Evolutionary conservation across 176 grass and related monocot genomes (phyloP).

Genomic region (Triticum aestivum): IWGSC_CS_RefSeq_v2.1 NC_057798.1:324151119-324151618

Average conservation of each 20-base stretch:
- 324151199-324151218: too few relatives aligned
- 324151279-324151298: neutral
- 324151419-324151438: neutral
- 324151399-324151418: neutral
- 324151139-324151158: too few relatives aligned
- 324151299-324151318: neutral
- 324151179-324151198: too few relatives aligned
- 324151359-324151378: neutral
- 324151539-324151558: conserved; percentile 99
- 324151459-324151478: neutral
- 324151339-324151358: neutral
- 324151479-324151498: conserved; percentile 72
- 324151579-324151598: conserved; percentile 89
- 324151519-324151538: conserved; percentile 98
- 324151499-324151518: conserved; percentile 76
- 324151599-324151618: conserved; percentile 59
- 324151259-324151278: neutral
- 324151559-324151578: conserved; percentile 85
- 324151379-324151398: neutral
- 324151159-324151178: too few relatives aligned
- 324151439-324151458: neutral
- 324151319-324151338: neutral
- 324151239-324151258: too few relatives aligned
- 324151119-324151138: too few relatives aligned
- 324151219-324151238: too few relatives aligned